A percentile compares a stretch with the other conserved stretches of the same genome.
These are phyloP conservation scores for Stereocaulon alpinum DNA, from an alignment of 495 filamentous ascomycete genomes.

Conservation along the genomic window DNA sequence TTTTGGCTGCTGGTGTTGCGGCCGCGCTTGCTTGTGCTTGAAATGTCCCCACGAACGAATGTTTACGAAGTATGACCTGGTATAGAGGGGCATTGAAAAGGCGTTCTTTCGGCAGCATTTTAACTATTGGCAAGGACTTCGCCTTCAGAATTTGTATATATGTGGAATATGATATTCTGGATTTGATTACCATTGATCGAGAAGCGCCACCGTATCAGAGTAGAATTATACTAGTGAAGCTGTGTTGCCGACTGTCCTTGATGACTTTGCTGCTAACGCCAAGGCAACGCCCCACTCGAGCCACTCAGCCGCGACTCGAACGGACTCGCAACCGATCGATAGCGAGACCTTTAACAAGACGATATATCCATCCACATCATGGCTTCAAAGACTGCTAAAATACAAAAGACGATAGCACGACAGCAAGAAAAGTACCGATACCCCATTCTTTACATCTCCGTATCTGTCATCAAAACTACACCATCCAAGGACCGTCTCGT, in stretches of 20 bases:
- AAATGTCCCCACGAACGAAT: neutral
- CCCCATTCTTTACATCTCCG: neutral
- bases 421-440: slow-evolving; percentile 40
- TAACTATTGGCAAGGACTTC: neutral
- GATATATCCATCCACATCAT: neutral
- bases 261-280: no score
- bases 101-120: neutral
- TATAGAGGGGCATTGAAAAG: neutral
- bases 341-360: neutral
- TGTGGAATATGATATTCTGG: neutral
- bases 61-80: neutral
- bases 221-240: no score
- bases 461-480: no score
- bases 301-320: no score
- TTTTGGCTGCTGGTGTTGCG: slow-evolving; percentile 1
- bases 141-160: neutral
- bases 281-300: no score
- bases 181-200: no score
- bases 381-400: slow-evolving; percentile 47
- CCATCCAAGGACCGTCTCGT: no score
- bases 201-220: no score
- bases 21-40: slow-evolving; percentile 4
- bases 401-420: slow-evolving; percentile 63
- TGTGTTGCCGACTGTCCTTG: no score
- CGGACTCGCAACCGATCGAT: neutral